Conservation (phyloP, 495 filamentous ascomycete species). For the Aspergillus taichungensis region DNA sequence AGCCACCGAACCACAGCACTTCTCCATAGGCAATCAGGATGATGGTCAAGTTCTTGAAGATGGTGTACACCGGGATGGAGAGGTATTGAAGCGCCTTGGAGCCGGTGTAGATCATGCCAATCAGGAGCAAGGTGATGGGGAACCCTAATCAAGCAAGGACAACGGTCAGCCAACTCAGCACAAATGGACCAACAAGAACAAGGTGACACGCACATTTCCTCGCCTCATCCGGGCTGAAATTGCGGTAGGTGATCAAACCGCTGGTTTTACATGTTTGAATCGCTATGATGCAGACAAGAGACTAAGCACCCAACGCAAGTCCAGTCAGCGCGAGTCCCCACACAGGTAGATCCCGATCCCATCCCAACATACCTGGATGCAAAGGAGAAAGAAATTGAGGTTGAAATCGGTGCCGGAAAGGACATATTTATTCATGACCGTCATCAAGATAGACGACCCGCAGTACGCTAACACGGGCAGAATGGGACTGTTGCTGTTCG, state of each 20-base stretch:
- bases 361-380: constrained; percentile 65
- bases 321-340: constrained; percentile 7
- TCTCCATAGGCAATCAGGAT: constrained; percentile 98
- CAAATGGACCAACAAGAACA: neutral
- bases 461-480: constrained; percentile 87
- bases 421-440: constrained; percentile 98
- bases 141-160: constrained; percentile 58
- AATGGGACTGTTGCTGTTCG: constrained; percentile 59
- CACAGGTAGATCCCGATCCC: neutral
- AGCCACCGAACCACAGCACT: constrained; percentile 97
- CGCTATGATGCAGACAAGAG: constrained; percentile 80
- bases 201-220: constrained; percentile 64
- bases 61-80: constrained; percentile 97
- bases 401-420: constrained; percentile 87
- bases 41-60: constrained; percentile 99
- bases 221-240: constrained; percentile 85
- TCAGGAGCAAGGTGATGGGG: constrained; percentile 89
- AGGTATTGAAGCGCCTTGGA: constrained; percentile 95
- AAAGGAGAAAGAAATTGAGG: constrained; percentile 90
- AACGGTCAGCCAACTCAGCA: constrained; percentile 17
- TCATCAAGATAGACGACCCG: constrained; percentile 93
- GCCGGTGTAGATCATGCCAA: constrained; percentile 98
- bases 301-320: constrained; percentile 42
- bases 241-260: constrained; percentile 80
- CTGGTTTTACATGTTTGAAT: constrained; percentile 77